These are phyloP conservation scores for Fusarium sulawesiense DNA, from an alignment of 2,329 filamentous ascomycete species.

Conservation along the genomic window DNA sequence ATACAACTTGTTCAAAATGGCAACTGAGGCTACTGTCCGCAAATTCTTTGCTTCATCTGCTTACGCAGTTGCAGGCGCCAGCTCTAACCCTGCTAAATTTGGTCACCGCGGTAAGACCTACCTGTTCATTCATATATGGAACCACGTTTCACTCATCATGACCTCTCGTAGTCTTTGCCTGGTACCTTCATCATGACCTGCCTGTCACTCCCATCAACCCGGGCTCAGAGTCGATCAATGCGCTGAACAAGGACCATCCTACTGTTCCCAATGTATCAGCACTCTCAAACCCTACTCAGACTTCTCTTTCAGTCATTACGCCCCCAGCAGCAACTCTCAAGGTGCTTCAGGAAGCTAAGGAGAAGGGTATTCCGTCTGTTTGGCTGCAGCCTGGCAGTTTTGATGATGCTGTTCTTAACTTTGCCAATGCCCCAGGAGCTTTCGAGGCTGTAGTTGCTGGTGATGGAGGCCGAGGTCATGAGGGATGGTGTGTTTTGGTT, in stretches of 20 bases:
- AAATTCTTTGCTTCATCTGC: conserved; percentile 82
- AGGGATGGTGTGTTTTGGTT: conserved; percentile 90
- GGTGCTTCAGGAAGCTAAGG: conserved; percentile 81
- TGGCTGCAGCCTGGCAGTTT: conserved; percentile 95
- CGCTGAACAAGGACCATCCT: conserved; percentile 66
- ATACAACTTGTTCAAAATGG: conserved; percentile 53
- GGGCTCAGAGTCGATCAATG: conserved; percentile 70
- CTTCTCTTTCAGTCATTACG: conserved; percentile 87
- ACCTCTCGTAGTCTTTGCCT: conserved; percentile 79
- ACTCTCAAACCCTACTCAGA: conserved; percentile 74
- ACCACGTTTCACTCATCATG: conserved; percentile 3
- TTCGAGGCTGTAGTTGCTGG: conserved; percentile 79
- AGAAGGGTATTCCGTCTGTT: conserved; percentile 77
- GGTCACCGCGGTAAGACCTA: conserved; percentile 79
- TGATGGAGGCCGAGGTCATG: conserved; percentile 71
- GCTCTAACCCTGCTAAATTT: conserved; percentile 84
- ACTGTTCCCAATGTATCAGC: conserved; percentile 74
- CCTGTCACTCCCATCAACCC: conserved; percentile 89
- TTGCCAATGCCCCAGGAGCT: conserved; percentile 67
- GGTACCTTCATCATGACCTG: conserved; percentile 84
- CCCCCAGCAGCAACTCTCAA: conserved; percentile 80
- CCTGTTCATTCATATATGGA: not conserved
- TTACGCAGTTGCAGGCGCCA: conserved; percentile 92
- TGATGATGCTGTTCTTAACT: conserved; percentile 78
- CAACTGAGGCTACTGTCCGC: conserved; percentile 77